A percentile compares a stretch with the other conserved stretches of the same genome.
Conservation (phyloP, 2,329 filamentous ascomycete genomes). For the Trichophyton verrucosum region DNA sequence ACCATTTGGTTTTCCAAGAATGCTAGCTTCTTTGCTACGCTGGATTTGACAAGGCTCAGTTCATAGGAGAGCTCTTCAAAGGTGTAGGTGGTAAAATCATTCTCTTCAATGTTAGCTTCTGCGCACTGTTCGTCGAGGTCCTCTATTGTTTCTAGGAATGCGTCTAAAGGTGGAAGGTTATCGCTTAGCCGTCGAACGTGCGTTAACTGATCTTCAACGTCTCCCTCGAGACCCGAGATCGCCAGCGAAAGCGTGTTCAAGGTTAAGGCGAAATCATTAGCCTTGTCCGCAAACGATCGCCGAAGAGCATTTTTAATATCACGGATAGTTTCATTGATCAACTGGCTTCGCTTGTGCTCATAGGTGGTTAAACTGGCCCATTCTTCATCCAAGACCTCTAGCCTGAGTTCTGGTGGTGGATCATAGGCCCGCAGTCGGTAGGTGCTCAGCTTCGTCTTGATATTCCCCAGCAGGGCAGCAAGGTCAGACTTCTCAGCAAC, state of each 20-base stretch:
- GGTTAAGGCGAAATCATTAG: slow-evolving; percentile 92
- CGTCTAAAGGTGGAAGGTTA: slow-evolving; percentile 77
- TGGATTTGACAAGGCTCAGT: slow-evolving; percentile 76
- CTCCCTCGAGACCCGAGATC: slow-evolving; percentile 92
- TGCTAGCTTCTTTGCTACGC: slow-evolving; percentile 87
- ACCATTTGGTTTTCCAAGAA: slow-evolving; percentile 99
- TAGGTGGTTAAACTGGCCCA: slow-evolving; percentile 70
- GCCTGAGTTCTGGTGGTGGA: slow-evolving; percentile 67
- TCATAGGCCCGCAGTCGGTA: slow-evolving; percentile 86
- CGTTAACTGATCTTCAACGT: slow-evolving; percentile 84
- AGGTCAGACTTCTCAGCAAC: slow-evolving; percentile 96
- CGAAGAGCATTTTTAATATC: slow-evolving; percentile 96
- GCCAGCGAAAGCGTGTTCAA: slow-evolving; percentile 89
- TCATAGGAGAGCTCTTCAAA: slow-evolving; percentile 95
- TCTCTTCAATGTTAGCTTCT: slow-evolving; percentile 97
- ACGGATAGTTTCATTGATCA: slow-evolving; percentile 96
- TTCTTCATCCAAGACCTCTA: slow-evolving; percentile 69
- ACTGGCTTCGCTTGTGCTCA: slow-evolving; percentile 77
- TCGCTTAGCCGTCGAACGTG: slow-evolving; percentile 77
- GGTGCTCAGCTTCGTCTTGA: slow-evolving; percentile 95
- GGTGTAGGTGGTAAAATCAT: slow-evolving; percentile 98
- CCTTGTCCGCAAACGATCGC: slow-evolving; percentile 90
- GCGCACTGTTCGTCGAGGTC: slow-evolving; percentile 76
- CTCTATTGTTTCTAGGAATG: slow-evolving; percentile 78
- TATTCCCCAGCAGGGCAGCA: slow-evolving; percentile 84